Percentiles rank a stretch among this genome's conserved stretches.
These are phyloP conservation scores for Erysimum pusillum DNA, from an alignment of 441 rosid species.

Conservation along the genomic window DNA sequence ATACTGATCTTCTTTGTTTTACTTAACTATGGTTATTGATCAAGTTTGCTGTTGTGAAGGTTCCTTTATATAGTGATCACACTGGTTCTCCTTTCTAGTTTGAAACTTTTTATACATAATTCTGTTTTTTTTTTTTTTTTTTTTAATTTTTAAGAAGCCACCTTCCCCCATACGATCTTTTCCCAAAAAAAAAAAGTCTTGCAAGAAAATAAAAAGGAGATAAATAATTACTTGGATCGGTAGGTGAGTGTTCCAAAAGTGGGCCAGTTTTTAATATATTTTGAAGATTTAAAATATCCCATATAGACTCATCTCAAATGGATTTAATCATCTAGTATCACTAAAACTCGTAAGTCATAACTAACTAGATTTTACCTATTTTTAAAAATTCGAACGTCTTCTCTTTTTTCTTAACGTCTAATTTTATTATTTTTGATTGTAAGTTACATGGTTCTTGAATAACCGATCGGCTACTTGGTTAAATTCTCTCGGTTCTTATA, in stretches of 20 bases:
- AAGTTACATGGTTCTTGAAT: too few relatives aligned
- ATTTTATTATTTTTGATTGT: too few relatives aligned
- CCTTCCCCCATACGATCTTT: not conserved
- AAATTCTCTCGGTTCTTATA: too few relatives aligned
- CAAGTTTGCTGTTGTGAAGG: constrained; percentile 9
- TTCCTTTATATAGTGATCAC: constrained; percentile 44
- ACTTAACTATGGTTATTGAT: constrained; percentile 27
- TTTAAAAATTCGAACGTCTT: not conserved
- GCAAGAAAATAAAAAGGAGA: constrained; percentile 17
- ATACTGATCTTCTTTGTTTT: not conserved
- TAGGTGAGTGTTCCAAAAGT: constrained; percentile 42
- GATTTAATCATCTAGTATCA: not conserved
- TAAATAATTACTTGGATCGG: constrained; percentile 25
- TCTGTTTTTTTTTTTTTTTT: constrained; percentile 3
- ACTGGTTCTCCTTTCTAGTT: constrained; percentile 11
- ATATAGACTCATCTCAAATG: constrained; percentile 7
- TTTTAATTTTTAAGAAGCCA: not conserved
- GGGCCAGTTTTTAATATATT: not conserved
- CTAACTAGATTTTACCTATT: not conserved
- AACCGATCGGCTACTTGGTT: too few relatives aligned
- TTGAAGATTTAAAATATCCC: constrained; percentile 16
- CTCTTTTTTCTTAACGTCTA: not conserved
- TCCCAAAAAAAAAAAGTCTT: not conserved
- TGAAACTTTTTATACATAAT: constrained; percentile 11
- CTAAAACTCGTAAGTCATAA: not conserved